These are phyloP conservation scores for Rhypophila decipiens DNA, from an alignment of 495 filamentous ascomycete species.

Conservation along the genomic window DNA sequence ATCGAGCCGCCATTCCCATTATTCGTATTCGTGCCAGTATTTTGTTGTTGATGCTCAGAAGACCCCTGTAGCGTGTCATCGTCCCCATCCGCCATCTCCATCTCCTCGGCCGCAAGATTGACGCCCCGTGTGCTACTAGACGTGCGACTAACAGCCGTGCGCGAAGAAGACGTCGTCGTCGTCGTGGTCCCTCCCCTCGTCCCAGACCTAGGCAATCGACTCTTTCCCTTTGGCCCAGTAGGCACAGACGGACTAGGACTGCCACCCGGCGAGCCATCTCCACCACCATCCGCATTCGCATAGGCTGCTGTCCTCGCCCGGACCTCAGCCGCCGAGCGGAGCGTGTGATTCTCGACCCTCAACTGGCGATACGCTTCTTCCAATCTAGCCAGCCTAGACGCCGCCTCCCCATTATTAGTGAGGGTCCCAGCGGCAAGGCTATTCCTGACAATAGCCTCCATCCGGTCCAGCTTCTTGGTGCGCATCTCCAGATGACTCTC, in stretches of 20 bases:
- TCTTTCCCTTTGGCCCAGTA: constrained; percentile 37
- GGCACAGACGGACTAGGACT: constrained; percentile 46
- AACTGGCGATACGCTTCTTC: constrained; percentile 75
- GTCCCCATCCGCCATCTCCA: neutral
- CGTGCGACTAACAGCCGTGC: constrained; percentile 19
- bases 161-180: constrained; percentile 20
- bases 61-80: neutral
- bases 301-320: constrained; percentile 30
- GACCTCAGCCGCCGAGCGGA: constrained; percentile 50
- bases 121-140: constrained; percentile 5
- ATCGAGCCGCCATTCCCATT: constrained; percentile 1
- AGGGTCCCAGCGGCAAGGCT: constrained; percentile 40
- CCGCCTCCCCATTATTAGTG: constrained; percentile 26
- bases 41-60: neutral
- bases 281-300: constrained; percentile 13
- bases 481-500: constrained; percentile 74
- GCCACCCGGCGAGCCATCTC: constrained; percentile 24
- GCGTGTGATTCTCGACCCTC: constrained; percentile 73
- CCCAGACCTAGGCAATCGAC: constrained; percentile 31
- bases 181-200: constrained; percentile 7
- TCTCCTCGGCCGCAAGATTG: constrained; percentile 10
- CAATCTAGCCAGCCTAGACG: constrained; percentile 60
- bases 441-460: constrained; percentile 67
- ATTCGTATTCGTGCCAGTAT: neutral
- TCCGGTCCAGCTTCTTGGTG: constrained; percentile 77